Evolutionary conservation across 1,139 yeast genomes (phyloP).

Genomic region (Geotrichum restrictum): DNA sequence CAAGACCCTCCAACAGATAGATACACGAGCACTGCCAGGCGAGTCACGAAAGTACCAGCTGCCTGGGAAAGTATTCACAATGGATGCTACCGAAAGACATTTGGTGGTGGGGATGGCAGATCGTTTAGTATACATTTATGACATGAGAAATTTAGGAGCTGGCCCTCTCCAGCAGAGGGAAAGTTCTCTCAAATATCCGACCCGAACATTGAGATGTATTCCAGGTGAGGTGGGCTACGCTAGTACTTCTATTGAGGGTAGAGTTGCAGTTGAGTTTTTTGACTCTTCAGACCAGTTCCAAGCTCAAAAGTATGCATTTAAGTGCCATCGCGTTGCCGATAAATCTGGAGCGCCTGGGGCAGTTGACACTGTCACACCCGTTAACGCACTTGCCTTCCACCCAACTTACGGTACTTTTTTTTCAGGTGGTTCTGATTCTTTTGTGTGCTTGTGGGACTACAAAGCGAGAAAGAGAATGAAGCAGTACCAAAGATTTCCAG

Average conservation of each 20-base stretch:
- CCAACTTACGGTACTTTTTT: conserved; percentile 49
- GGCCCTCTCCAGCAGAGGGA: conserved; percentile 54
- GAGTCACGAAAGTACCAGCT: conserved; percentile 26
- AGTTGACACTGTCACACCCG: conserved; percentile 68
- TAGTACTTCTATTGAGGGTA: conserved; percentile 78
- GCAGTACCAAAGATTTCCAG: conserved; percentile 52
- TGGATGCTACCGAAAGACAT: conserved; percentile 52
- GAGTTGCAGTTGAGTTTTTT: conserved; percentile 76
- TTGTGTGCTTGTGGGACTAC: conserved; percentile 75
- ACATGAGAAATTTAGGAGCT: conserved; percentile 44
- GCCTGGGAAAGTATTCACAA: conserved; percentile 58
- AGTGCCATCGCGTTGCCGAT: conserved; percentile 63
- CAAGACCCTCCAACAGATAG: conserved; percentile 45
- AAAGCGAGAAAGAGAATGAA: conserved; percentile 56
- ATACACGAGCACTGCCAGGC: conserved; percentile 29
- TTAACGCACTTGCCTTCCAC: conserved; percentile 62
- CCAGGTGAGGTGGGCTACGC: conserved; percentile 63
- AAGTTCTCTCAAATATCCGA: conserved; percentile 70
- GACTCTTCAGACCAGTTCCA: conserved; percentile 50
- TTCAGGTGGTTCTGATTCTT: conserved; percentile 79
- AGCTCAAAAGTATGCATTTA: conserved; percentile 65
- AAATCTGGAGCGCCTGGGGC: conserved; percentile 38
- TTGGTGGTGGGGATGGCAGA: conserved; percentile 57
- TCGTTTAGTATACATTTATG: conserved; percentile 57
- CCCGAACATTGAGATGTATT: conserved; percentile 55